Evolutionary conservation across 495 filamentous ascomycete genomes (phyloP).

Genomic region (Penicillium roqueforti): DNA sequence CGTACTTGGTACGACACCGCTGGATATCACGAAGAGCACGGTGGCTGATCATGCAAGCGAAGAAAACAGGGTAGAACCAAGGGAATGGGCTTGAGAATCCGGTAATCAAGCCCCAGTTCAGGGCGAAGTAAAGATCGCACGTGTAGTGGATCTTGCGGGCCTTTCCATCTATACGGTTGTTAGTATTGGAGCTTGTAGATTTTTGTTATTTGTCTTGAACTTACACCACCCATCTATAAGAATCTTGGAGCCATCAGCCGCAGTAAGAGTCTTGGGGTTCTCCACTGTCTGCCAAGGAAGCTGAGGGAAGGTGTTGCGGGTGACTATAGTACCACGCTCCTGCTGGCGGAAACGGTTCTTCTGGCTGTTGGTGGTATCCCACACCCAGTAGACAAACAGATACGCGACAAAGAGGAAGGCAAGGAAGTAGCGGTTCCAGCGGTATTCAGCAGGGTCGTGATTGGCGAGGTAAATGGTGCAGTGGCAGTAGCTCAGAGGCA

Average conservation of each 20-base stretch:
- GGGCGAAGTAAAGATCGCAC: conserved; percentile 76
- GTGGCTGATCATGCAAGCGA: conserved; percentile 85
- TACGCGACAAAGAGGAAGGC: conserved; percentile 65
- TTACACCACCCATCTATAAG: conserved; percentile 87
- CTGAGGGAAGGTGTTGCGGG: conserved; percentile 86
- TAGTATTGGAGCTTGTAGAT: conserved; percentile 5
- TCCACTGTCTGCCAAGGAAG: conserved; percentile 82
- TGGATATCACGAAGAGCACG: conserved; percentile 81
- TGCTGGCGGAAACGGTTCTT: conserved; percentile 89
- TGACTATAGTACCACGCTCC: conserved; percentile 68
- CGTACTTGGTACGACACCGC: conserved; percentile 83
- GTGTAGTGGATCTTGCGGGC: conserved; percentile 96
- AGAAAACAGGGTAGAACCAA: conserved; percentile 97
- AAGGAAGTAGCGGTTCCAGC: conserved; percentile 66
- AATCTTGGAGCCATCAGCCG: conserved; percentile 72
- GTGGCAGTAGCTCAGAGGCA: conserved; percentile 95
- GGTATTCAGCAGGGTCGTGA: conserved; percentile 78
- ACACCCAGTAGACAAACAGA: conserved; percentile 85
- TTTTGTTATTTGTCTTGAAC: conserved; percentile 18
- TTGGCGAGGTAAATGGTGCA: conserved; percentile 91
- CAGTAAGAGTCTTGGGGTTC: conserved; percentile 84
- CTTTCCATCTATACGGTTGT: conserved; percentile 52
- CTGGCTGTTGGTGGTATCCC: conserved; percentile 88
- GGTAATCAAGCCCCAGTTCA: conserved; percentile 62
- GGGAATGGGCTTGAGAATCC: conserved; percentile 80